Percentiles rank a stretch among this genome's conserved stretches.
Evolutionary conservation across 768 basidiomycete genomes (phyloP).

Genomic region (Termitomyces sp.): DNA sequence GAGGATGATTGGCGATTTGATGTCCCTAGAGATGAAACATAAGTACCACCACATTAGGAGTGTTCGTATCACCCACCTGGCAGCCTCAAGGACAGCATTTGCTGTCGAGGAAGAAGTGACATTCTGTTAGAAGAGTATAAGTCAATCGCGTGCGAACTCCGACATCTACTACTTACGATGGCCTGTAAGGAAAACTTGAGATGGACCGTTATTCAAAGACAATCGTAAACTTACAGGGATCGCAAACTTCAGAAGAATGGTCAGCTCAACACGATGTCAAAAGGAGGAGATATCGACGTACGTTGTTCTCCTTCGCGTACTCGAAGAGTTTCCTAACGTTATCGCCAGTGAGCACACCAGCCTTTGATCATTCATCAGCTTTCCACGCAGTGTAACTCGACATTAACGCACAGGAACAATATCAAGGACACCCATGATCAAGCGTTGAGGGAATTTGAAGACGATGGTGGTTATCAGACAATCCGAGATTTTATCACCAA

Average conservation of each 20-base stretch:
- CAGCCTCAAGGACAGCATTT: conserved; percentile 93
- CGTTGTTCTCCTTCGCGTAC: conserved; percentile 86
- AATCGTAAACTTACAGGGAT: conserved; percentile 61
- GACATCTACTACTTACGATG: conserved; percentile 52
- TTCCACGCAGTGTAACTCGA: not conserved
- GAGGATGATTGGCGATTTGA: conserved; percentile 96
- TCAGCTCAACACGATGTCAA: not conserved
- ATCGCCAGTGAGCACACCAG: conserved; percentile 94
- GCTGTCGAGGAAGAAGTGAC: conserved; percentile 94
- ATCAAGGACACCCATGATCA: conserved; percentile 73
- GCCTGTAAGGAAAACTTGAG: conserved; percentile 38
- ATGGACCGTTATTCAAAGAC: conserved; percentile 1
- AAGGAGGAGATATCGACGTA: conserved; percentile 25
- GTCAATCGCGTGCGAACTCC: conserved; percentile 7
- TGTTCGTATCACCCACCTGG: conserved; percentile 47
- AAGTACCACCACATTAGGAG: conserved; percentile 5
- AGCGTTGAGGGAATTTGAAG: not conserved
- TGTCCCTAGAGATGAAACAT: conserved; percentile 50
- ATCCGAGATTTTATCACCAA: not conserved
- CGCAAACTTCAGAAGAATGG: conserved; percentile 50
- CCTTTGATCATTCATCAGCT: conserved; percentile 35
- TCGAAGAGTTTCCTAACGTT: conserved; percentile 93
- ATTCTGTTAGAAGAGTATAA: conserved; percentile 49
- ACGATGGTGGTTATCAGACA: conserved; percentile 3
- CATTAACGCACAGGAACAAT: conserved; percentile 65